Base-by-base conservation (phyloP, 805 yeast species). In the Yamadazyma sp. region DNA sequence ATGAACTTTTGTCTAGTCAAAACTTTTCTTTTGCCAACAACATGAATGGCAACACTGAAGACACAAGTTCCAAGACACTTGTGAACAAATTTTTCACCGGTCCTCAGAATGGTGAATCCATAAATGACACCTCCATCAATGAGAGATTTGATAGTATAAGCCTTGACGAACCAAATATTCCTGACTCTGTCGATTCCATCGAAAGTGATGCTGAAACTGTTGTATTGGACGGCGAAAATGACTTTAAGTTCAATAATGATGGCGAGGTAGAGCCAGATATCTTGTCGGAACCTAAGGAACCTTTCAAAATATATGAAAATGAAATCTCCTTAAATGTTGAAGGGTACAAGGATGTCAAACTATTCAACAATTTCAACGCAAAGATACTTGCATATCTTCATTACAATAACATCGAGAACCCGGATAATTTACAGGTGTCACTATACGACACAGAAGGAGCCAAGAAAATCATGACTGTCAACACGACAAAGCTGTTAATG, bases 181-280 rank as follows among this genome's bases (percentile, higher is more conserved):
- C 35, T 5, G 30, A 26, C 14, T 2, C 28, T 20, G 7, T 39
- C n/a, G n/a, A n/a, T n/a, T n/a, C n/a, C n/a, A n/a, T 37, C 5
- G 59, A 52, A 32, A 59, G 64, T 40, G 64, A 59, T 43, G 42
- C 57, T 1, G 64, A 60, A 41, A 60, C 64, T 2, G 57, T 57
- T 6, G 42, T 54, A 1, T 44, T 50, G 16, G 62, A 56, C 32
- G 52, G 46, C 3, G 24, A 31, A 11, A 21, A 19, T 21, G 40
- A 37, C 11, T 30, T 37, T 11, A 19, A 37, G 14, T 37, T 37
- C 22, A 31, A 19, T 26, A 14, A 20, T 13, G 20, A 31, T 19
- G 34, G 20, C 11, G 23, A 20, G 15, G n/a, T 13, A 6, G 35
- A 38, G 20, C 41, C 42, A 8, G 30, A 27, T 20, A 6, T 22